These are phyloP conservation scores for Talaromyces atroroseus DNA, from an alignment of 2,329 filamentous ascomycete genomes.

Conservation along the genomic window DNA sequence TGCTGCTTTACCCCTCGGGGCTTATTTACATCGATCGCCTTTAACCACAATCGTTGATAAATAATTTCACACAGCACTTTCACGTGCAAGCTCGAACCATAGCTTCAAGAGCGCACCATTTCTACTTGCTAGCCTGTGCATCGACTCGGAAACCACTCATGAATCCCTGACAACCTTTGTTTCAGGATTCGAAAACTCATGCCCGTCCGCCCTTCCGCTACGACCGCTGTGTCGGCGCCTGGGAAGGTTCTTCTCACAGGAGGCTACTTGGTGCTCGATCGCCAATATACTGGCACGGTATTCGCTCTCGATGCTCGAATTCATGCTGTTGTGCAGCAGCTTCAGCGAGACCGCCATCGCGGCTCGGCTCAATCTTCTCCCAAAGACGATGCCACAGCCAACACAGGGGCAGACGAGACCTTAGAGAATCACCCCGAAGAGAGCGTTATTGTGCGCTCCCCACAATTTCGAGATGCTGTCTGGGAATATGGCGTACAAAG, in stretches of 20 bases:
- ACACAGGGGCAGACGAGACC: slow-evolving; percentile 39
- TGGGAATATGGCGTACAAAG: slow-evolving; percentile 83
- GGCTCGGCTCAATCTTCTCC: slow-evolving; percentile 1
- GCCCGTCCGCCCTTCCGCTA: slow-evolving; percentile 11
- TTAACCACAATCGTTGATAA: too few relatives aligned
- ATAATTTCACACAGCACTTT: not conserved
- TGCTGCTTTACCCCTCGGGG: not conserved
- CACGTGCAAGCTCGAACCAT: not conserved
- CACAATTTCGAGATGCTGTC: slow-evolving; percentile 79
- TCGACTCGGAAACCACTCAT: not conserved
- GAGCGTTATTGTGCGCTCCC: slow-evolving; percentile 81
- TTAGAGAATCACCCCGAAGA: slow-evolving; percentile 52
- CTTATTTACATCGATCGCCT: too few relatives aligned
- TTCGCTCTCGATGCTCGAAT: slow-evolving; percentile 61
- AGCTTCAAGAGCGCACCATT: not conserved
- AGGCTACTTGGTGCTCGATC: slow-evolving; percentile 90
- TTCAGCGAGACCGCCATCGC: slow-evolving; percentile 32
- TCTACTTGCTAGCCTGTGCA: not conserved
- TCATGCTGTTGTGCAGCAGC: slow-evolving; percentile 54
- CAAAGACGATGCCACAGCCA: slow-evolving; percentile 12
- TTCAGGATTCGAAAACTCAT: not conserved
- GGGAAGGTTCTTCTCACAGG: slow-evolving; percentile 94
- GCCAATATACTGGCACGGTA: slow-evolving; percentile 69
- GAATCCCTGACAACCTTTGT: not conserved
- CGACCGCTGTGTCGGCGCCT: slow-evolving; percentile 72